These are phyloP conservation scores for Setomelanomma holmii DNA, from an alignment of 2,329 filamentous ascomycete species.

Conservation along the genomic window DNA sequence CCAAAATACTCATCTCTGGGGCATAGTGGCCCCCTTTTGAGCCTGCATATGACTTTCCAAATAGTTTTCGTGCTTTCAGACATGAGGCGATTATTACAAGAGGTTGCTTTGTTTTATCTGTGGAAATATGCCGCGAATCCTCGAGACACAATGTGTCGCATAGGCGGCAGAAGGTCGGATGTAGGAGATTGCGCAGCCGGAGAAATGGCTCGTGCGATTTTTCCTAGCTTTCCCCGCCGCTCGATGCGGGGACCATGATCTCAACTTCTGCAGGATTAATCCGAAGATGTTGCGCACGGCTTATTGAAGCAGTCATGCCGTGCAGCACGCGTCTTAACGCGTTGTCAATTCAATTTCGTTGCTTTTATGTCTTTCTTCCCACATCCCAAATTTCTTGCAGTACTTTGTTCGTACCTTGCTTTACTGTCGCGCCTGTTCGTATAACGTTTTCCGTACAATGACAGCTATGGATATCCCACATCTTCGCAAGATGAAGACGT, in stretches of 20 bases:
- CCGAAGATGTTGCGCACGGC: not conserved
- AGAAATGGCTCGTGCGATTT: too few relatives aligned
- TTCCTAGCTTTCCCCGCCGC: not conserved
- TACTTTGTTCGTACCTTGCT: not conserved
- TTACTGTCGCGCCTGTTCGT: not conserved
- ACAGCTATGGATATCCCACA: constrained; percentile 27
- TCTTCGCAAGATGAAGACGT: constrained; percentile 28
- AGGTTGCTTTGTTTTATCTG: too few relatives aligned
- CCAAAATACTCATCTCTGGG: too few relatives aligned
- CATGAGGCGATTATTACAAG: too few relatives aligned
- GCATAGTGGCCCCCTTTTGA: too few relatives aligned
- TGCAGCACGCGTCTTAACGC: not conserved
- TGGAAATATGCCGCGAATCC: too few relatives aligned
- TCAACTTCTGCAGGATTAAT: not conserved
- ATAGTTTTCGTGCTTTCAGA: too few relatives aligned
- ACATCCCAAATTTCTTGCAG: not conserved
- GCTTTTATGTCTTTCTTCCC: not conserved
- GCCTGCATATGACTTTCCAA: too few relatives aligned
- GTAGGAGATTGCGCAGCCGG: too few relatives aligned
- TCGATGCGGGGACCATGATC: not conserved
- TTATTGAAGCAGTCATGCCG: not conserved
- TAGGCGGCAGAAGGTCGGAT: too few relatives aligned
- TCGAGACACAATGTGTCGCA: too few relatives aligned
- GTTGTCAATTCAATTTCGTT: not conserved
- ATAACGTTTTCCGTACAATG: constrained; percentile 2